Percentiles rank a stretch among this genome's conserved stretches.
These are phyloP conservation scores for Suillus luteus DNA, from an alignment of 768 basidiomycete species.

Conservation along the genomic window DNA sequence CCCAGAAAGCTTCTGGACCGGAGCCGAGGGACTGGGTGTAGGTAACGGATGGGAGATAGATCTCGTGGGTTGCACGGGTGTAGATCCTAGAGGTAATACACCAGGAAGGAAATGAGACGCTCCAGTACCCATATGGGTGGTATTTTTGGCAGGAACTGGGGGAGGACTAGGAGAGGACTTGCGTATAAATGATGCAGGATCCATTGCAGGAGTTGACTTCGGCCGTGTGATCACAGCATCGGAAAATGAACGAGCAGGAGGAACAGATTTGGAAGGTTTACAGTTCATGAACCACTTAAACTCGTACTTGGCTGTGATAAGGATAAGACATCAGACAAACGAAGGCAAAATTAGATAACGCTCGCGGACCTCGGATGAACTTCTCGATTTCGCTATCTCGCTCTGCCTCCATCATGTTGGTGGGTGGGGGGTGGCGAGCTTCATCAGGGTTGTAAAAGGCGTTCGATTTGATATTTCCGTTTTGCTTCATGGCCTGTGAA, in stretches of 20 bases:
- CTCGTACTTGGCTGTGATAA: constrained; percentile 74
- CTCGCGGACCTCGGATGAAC: constrained; percentile 75
- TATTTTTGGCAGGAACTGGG: constrained; percentile 29
- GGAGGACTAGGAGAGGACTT: constrained; percentile 27
- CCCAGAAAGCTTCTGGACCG: constrained; percentile 24
- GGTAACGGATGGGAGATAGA: constrained; percentile 41
- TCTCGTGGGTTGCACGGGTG: constrained; percentile 21
- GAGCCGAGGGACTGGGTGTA: constrained; percentile 12
- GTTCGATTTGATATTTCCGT: constrained; percentile 85
- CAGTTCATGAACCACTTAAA: constrained; percentile 66
- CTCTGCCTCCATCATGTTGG: constrained; percentile 74
- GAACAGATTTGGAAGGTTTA: constrained; percentile 46
- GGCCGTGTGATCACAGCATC: constrained; percentile 23
- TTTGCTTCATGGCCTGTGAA: constrained; percentile 70
- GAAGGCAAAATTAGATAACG: neutral
- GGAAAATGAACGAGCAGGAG: constrained; percentile 42
- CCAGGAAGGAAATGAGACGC: constrained; percentile 18
- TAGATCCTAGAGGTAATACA: constrained; percentile 12
- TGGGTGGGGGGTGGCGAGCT: constrained; percentile 75
- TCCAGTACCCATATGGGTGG: constrained; percentile 19
- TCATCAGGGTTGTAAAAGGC: constrained; percentile 83
- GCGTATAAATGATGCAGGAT: constrained; percentile 17
- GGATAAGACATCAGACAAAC: neutral
- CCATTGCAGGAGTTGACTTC: constrained; percentile 20
- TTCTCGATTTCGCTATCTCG: constrained; percentile 90